phyloP scores from a whole-genome alignment of 352 stramenopile genomes.

The Phytophthora fragariaefolia region DNA sequence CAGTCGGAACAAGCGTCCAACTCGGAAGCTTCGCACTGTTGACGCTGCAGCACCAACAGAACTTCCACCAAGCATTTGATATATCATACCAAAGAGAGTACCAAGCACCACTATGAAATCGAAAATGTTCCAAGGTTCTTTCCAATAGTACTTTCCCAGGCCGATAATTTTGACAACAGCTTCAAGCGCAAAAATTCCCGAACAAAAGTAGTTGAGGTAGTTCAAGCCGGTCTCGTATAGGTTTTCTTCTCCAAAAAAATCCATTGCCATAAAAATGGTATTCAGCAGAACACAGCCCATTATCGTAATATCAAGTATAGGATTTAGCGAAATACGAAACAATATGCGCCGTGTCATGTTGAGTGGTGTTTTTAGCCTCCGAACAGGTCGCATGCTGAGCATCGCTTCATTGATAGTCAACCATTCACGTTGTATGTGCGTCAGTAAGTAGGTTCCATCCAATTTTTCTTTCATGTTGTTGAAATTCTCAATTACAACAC shows the following conservation, averaged over 20 bases:
- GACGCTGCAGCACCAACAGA: conserved; percentile 60
- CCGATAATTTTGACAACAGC: conserved; percentile 83
- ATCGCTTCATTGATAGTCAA: conserved; percentile 66
- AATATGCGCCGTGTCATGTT: conserved; percentile 44
- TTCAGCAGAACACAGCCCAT: conserved; percentile 91
- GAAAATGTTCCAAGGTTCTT: conserved; percentile 85
- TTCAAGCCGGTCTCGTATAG: conserved; percentile 66
- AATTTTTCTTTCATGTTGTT: conserved; percentile 79
- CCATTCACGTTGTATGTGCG: conserved; percentile 77
- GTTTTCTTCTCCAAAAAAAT: conserved; percentile 86
- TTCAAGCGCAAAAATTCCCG: conserved; percentile 84
- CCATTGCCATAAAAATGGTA: conserved; percentile 82
- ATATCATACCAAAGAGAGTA: conserved; percentile 60
- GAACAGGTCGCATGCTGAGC: conserved; percentile 50
- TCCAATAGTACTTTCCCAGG: conserved; percentile 83
- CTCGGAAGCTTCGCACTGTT: conserved; percentile 83
- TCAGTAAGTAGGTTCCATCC: conserved; percentile 73
- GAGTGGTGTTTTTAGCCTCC: conserved; percentile 52
- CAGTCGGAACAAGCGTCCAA: conserved; percentile 76
- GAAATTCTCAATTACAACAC: conserved; percentile 95
- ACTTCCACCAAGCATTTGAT: conserved; percentile 49
- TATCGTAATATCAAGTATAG: conserved; percentile 79
- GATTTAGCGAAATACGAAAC: conserved; percentile 51
- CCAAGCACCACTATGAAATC: conserved; percentile 73
- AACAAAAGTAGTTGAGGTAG: conserved; percentile 85